phyloP scores from a whole-genome alignment of 495 filamentous ascomycete genomes.

The Neurospora intermedia region DNA sequence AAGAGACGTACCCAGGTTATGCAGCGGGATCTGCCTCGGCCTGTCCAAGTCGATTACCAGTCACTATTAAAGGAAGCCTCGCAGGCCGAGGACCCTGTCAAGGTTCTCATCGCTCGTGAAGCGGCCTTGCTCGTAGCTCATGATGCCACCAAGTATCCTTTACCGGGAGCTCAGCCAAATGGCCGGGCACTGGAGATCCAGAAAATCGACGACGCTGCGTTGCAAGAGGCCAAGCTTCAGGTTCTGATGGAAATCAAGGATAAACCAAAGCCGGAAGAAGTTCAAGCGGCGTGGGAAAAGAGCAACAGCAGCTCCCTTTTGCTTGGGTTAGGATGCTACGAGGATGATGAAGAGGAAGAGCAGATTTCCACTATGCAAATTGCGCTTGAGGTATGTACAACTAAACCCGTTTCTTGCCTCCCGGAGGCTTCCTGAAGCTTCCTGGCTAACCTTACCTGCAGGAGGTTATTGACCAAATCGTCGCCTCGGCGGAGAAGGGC shows the following conservation, averaged over 20 bases:
- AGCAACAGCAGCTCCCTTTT: conserved; percentile 47
- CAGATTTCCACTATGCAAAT: conserved; percentile 48
- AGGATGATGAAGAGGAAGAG: conserved; percentile 58
- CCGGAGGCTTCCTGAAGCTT: background rate
- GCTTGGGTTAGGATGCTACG: conserved; percentile 69
- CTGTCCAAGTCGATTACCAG: conserved; percentile 59
- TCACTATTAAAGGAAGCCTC: conserved; percentile 51
- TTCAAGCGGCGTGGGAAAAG: conserved; percentile 58
- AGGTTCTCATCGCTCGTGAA: conserved; percentile 59
- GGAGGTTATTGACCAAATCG: conserved; percentile 59
- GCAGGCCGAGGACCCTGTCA: conserved; percentile 23
- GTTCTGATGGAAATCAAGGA: conserved; percentile 61
- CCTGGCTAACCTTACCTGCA: conserved; percentile 34
- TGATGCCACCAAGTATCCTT: conserved; percentile 65
- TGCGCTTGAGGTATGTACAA: conserved; percentile 52
- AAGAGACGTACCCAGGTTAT: conserved; percentile 81
- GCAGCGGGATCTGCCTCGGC: conserved; percentile 73
- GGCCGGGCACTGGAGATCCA: conserved; percentile 51
- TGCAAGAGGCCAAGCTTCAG: conserved; percentile 66
- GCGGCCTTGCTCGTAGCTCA: conserved; percentile 67
- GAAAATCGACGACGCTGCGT: conserved; percentile 54
- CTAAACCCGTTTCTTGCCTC: conserved; percentile 1
- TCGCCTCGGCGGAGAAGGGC: conserved; percentile 61
- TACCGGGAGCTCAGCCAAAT: conserved; percentile 53
- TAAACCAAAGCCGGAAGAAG: conserved; percentile 46